These are phyloP conservation scores for Globisporangium canariense DNA, from an alignment of 352 stramenopile genomes.

Conservation along the genomic window DNA sequence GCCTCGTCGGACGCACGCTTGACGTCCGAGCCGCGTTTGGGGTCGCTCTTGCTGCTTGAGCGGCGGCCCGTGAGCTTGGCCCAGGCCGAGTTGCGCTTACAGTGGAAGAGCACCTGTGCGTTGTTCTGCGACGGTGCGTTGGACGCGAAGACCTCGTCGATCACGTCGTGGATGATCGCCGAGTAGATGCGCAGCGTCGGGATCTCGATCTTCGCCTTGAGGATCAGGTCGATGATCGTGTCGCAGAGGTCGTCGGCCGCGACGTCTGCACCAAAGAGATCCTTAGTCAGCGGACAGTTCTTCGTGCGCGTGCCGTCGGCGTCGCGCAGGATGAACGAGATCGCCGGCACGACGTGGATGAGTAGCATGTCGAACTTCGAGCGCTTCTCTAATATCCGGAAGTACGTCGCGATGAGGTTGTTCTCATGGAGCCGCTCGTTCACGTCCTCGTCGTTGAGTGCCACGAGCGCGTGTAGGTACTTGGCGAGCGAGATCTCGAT, in stretches of 20 bases:
- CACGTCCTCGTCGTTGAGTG: slow-evolving; percentile 56
- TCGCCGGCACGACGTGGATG: slow-evolving; percentile 79
- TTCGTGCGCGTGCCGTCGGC: slow-evolving; percentile 52
- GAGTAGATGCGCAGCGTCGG: slow-evolving; percentile 68
- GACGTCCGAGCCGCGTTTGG: slow-evolving; percentile 28
- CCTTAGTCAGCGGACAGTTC: slow-evolving; percentile 69
- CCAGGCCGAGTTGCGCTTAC: slow-evolving; percentile 62
- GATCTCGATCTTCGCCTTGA: slow-evolving; percentile 62
- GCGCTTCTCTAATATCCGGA: slow-evolving; percentile 57
- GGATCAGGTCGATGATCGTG: slow-evolving; percentile 55
- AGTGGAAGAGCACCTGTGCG: slow-evolving; percentile 60
- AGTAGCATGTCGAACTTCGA: slow-evolving; percentile 83
- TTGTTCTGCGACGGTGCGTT: slow-evolving; percentile 69
- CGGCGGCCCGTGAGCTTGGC: slow-evolving; percentile 51
- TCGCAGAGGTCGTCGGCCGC: slow-evolving; percentile 36
- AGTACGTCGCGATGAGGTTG: slow-evolving; percentile 62
- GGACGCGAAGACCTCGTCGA: slow-evolving; percentile 66
- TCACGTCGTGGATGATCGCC: slow-evolving; percentile 72
- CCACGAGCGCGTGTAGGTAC: slow-evolving; percentile 74
- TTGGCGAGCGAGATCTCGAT: slow-evolving; percentile 82
- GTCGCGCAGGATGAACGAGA: slow-evolving; percentile 80
- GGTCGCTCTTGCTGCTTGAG: slow-evolving; percentile 33
- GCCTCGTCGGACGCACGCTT: slow-evolving; percentile 11
- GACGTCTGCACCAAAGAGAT: slow-evolving; percentile 50
- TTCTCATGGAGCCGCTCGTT: slow-evolving; percentile 64